Evolutionary conservation across 139 green algal genomes (phyloP), one percentile per base, ranked within the genome.

Genomic region (Edaphochlamys debaryana): DNA sequence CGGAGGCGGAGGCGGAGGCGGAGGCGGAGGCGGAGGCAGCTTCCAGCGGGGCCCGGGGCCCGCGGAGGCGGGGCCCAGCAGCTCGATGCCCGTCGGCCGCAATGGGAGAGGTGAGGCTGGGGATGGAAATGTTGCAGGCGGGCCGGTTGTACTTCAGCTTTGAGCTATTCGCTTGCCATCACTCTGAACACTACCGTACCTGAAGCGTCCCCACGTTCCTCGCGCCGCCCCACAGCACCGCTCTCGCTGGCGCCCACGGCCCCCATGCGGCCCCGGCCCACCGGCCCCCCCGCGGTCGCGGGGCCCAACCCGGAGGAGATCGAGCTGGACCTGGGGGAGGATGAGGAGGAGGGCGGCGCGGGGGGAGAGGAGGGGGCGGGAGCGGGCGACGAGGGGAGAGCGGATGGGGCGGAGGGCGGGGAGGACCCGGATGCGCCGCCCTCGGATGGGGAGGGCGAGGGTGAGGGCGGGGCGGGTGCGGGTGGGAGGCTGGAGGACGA

Each of bases 261-360:
- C 72, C 42, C n/a, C 42, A 37, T 40, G 50, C 40, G 1, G 37
- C 27, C 17, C 34, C 13, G 37, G 36, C 48, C 48, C 48, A 29
- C 30, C 25, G 54, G 22, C 37, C 80, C 71, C 37, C 72, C 34
- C 1, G 32, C 30, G 52, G 63, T 34, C 20, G 67, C 82, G 54
- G 52, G 64, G 19, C 36, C 38, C 63, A 94, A 96, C 77, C 92
- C 92, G 11, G 94, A 97, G 78, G 94, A 96, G 71, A 95, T 96
- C 34, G 87, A 94, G 58, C 52, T 95, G 34, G 91, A 78, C 64
- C 45, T 95, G 34, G 91, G 77, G 1, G 84, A 91, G 11, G 69
- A 72, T 30, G 67, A 86, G 1, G 85, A 89, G 58, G 45, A 69
- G 30, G 36, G 30, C 13, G 45, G 25, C 48, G 29, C 54, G 48